These are phyloP conservation scores for Mesembryanthemum crystallinum DNA, from an alignment of 148 eudicot species.

Conservation along the genomic window DNA sequence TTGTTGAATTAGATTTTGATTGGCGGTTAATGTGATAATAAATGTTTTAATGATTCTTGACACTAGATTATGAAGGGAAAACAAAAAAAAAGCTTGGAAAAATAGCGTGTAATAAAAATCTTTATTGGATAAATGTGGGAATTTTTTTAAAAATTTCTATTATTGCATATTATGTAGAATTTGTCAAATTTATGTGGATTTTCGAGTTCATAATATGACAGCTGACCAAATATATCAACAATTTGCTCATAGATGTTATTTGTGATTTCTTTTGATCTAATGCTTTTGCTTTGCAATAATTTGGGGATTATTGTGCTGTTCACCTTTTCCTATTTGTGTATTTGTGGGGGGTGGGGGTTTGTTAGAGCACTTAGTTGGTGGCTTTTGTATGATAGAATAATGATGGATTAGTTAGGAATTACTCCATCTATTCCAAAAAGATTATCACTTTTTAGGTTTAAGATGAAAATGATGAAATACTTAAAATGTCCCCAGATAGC, in stretches of 20 bases:
- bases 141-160: background rate
- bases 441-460: background rate
- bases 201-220: background rate
- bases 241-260: background rate
- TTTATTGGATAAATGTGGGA: background rate
- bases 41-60: background rate
- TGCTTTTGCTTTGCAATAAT: background rate
- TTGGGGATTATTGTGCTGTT: background rate
- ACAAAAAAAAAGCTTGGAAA: background rate
- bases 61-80: background rate
- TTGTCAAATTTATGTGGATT: background rate
- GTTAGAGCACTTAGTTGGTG: background rate
- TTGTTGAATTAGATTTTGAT: background rate
- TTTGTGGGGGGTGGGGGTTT: background rate
- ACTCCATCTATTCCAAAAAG: background rate
- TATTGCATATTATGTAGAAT: background rate
- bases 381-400: background rate
- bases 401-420: background rate
- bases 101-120: background rate
- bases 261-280: background rate
- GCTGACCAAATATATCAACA: background rate
- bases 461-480: background rate
- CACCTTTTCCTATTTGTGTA: background rate
- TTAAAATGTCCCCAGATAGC: background rate
- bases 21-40: background rate